phyloP scores from a whole-genome alignment of 2,329 filamentous ascomycete genomes.

The Penicillium sp. region DNA sequence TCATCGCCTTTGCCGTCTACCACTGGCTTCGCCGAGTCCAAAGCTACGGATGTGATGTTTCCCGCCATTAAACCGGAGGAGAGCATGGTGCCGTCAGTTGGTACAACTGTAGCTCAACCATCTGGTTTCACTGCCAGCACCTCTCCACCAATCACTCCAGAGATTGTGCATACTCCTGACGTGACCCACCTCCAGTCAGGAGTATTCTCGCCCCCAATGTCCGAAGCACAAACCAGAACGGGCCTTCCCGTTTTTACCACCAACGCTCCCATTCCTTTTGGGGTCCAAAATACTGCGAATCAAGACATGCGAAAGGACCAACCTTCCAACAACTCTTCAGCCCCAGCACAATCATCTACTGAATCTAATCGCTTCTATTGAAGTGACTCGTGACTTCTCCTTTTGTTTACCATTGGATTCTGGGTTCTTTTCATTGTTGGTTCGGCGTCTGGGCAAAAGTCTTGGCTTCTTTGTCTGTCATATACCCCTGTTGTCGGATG shows the following conservation, averaged over 20 bases:
- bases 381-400: too few species aligned
- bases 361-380: too few species aligned
- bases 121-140: slow-evolving; percentile 6
- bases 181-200: slow-evolving; percentile 16
- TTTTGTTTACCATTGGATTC: too few species aligned
- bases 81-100: slow-evolving; percentile 1
- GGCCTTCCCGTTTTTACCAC: slow-evolving; percentile 49
- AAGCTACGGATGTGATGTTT: slow-evolving; percentile 3
- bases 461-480: slow-evolving; percentile 2
- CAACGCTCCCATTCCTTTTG: slow-evolving; percentile 42
- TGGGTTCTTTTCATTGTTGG: too few species aligned
- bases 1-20: slow-evolving; percentile 1
- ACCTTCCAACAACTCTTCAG: too few species aligned
- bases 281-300: slow-evolving; percentile 5
- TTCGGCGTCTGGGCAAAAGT: not conserved
- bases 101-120: slow-evolving; percentile 4
- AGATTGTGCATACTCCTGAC: slow-evolving; percentile 6
- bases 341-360: not conserved
- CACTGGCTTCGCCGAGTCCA: not conserved
- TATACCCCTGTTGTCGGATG: slow-evolving; percentile 12
- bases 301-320: too few species aligned
- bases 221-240: slow-evolving; percentile 33
- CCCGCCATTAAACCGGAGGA: slow-evolving; percentile 4
- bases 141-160: slow-evolving; percentile 27
- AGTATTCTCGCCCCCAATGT: slow-evolving; percentile 28